Base-by-base conservation (phyloP, 257 asterid species). In the Nicotiana sylvestris region DNA sequence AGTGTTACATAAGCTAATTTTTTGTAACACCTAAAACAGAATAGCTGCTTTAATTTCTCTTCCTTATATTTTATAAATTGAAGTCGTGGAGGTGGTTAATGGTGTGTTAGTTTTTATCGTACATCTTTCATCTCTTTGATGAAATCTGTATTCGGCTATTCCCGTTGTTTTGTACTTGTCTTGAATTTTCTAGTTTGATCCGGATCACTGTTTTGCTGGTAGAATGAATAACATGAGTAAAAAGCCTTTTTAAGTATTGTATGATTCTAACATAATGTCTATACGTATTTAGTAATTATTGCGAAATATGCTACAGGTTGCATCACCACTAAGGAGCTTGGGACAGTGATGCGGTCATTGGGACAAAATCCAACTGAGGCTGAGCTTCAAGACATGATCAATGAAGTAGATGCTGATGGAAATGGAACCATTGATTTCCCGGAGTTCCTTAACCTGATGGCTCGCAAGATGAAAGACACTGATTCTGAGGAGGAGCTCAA, bases 311-410 rank as follows among this genome's bases (percentile, higher is more conserved):
- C 60, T 43, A 70, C 37, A 70, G 60, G 78, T 70, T 70, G 78
- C 60, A 70, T 70, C 60, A 70, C 78, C 6, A 70, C 78, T 70
- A 70, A 70, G 60, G 78, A 70, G 35, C 78, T 70, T 70, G 78
- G 78, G 6, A 70, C 78, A 0, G 78, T 70, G 78, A 70, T 43
- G 78, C 58, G 60, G 56, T 70, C 78, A 0, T 21, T 70, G 35
- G 78, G 78, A 70, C 37, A 70, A 70, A 70, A 70, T 70, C 78
- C 78, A 70, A 70, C 78, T 21, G 78, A 70, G 78, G 78, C 78
- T 70, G 60, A 70, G 60, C 78, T 70, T 70, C 78, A 70, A 43
- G 78, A 43, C 78, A 70, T 70, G 78, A 70, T 70, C 78, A 70
- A 70, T 43, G 78, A 70, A 70, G 78, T 70, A 39, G 78, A 70